A percentile compares a stretch with the other conserved stretches of the same genome.
These are phyloP conservation scores for Volvox reticuliferus DNA, from an alignment of 139 green algal species.

Conservation along the genomic window DNA sequence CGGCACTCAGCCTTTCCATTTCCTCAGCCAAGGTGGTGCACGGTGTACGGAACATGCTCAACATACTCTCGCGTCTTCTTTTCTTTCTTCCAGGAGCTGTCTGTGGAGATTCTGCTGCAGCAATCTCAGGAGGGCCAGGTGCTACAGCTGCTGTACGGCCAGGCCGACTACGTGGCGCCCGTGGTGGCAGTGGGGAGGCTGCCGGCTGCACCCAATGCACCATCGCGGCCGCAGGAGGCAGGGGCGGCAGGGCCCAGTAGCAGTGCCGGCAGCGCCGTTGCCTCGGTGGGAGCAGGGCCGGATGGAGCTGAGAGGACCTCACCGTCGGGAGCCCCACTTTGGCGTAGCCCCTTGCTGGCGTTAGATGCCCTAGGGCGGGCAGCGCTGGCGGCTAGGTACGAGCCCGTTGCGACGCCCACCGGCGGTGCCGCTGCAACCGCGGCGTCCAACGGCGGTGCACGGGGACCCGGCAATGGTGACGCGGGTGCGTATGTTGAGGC, in stretches of 20 bases:
- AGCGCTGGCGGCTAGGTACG: conserved; percentile 37
- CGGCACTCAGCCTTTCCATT: too few relatives aligned
- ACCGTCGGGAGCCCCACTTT: not conserved
- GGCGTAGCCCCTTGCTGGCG: not conserved
- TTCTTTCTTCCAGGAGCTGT: conserved; percentile 20
- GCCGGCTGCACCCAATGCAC: not conserved
- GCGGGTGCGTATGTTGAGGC: conserved; percentile 37
- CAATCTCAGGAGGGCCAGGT: conserved; percentile 57
- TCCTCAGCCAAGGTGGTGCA: too few relatives aligned
- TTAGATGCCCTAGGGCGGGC: conserved; percentile 10
- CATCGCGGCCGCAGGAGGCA: too few relatives aligned
- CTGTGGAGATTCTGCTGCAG: conserved; percentile 64
- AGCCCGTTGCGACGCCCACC: not conserved
- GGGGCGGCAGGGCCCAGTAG: not conserved
- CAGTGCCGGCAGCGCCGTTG: not conserved
- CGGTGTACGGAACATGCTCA: not conserved
- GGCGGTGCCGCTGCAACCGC: not conserved
- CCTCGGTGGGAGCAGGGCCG: not conserved
- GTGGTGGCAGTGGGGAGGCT: conserved; percentile 7
- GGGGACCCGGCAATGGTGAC: not conserved
- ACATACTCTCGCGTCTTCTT: not conserved
- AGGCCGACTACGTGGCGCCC: conserved; percentile 26
- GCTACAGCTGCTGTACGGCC: conserved; percentile 43
- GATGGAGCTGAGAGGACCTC: too few relatives aligned
- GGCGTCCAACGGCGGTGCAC: not conserved